phyloP scores from a whole-genome alignment of 805 yeast species.

The Suhomyces sp. region DNA sequence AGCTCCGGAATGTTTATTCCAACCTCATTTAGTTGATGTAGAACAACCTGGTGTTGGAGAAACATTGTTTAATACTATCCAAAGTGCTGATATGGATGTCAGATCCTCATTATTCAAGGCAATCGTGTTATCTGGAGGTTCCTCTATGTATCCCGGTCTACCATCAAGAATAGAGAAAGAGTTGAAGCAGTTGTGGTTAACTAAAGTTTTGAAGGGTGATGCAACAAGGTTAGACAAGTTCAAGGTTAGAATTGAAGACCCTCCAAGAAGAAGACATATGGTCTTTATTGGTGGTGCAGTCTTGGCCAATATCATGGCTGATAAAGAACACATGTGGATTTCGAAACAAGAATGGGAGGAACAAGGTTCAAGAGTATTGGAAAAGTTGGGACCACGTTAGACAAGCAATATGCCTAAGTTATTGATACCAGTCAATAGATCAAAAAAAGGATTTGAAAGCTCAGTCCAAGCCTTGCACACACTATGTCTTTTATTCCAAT shows the following conservation, averaged over 20 bases:
- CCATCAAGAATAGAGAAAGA: constrained; percentile 96
- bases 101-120: constrained; percentile 87
- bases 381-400: constrained; percentile 89
- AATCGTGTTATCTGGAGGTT: constrained; percentile 94
- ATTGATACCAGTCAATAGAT: no score
- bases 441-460: no score
- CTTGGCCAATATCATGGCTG: constrained; percentile 95
- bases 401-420: constrained; percentile 1
- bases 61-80: constrained; percentile 81
- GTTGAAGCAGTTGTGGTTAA: constrained; percentile 92
- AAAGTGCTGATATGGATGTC: constrained; percentile 91
- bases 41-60: constrained; percentile 98
- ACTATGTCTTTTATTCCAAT: no score
- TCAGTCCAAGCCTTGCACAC: no score
- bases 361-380: constrained; percentile 82
- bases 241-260: constrained; percentile 96
- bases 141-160: constrained; percentile 97
- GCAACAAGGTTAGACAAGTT: constrained; percentile 84
- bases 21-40: constrained; percentile 90
- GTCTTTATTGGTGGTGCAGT: constrained; percentile 99
- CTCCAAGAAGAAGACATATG: constrained; percentile 98
- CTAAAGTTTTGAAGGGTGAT: constrained; percentile 83
- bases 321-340: constrained; percentile 98
- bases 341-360: constrained; percentile 97
- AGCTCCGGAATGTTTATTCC: constrained; percentile 96